Evolutionary conservation across 345 rosid species (phyloP), one percentile per base, ranked within the genome.

Genomic region (Murraya paniculata): DNA sequence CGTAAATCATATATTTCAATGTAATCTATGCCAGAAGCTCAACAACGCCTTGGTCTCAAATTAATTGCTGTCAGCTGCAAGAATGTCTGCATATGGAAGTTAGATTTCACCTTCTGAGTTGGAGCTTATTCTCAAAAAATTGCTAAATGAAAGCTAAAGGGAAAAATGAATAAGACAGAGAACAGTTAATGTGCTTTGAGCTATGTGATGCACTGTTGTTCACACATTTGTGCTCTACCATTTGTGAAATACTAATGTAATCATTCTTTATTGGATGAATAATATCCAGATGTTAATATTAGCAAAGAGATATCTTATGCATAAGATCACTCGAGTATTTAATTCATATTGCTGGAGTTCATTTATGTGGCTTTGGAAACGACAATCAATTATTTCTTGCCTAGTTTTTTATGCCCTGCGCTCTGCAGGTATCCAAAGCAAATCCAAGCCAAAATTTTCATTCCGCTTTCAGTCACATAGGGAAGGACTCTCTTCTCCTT

Each of bases 391-490:
- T 69, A 66, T 50, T 35, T 36, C 69, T 48, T 75, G 16, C 57
- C 41, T 27, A 11, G 9, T 60, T 73, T n/a, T 84, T 56, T 70
- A 62, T 75, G 77, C 68, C 73, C 80, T 73, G 81, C 85, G 89
- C 64, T 71, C 78, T 73, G 80, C 85, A 91, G 89, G 85, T 75
- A 64, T 81, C 38, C 87, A 81, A 83, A 85, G 84, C 80, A 88
- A 88, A 78, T 70, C 68, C 53, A 90, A 81, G 84, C 85, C 88
- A 77, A 90, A 87, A 65, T 88, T 92, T 82, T 85, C 92, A 50
- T 86, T 92, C 59, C 83, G 72, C 81, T 83, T 81, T 55, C 87
- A 73, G 73, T 61, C 68, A 61, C 82, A 57, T 22, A 86, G 82
- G 79, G 81, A 80, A 79, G 85, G 72, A 60, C 67, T 71, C 9